Evolutionary conservation across 1,284 basidiomycete genomes (phyloP).

Genomic region (Mycosarcoma maydis): DNA sequence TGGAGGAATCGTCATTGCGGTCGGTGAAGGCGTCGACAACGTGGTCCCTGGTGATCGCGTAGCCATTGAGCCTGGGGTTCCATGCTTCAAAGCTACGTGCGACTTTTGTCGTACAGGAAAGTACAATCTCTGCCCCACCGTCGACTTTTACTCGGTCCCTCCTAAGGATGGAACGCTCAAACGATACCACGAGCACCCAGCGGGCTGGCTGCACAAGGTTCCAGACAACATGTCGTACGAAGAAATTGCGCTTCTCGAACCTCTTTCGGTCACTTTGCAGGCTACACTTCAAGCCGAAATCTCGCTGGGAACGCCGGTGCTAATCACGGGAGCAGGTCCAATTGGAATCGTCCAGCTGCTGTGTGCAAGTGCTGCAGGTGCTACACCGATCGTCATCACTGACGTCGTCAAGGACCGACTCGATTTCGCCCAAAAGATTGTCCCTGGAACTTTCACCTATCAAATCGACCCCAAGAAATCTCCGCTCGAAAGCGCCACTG

Average conservation of each 20-base stretch:
- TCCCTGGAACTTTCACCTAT: conserved; percentile 69
- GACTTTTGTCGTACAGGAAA: conserved; percentile 70
- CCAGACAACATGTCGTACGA: conserved; percentile 68
- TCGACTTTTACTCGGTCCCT: conserved; percentile 66
- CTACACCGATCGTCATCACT: conserved; percentile 71
- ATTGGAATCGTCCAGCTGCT: conserved; percentile 71
- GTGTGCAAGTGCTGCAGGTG: conserved; percentile 71
- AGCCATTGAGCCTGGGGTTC: conserved; percentile 67
- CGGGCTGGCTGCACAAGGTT: conserved; percentile 71
- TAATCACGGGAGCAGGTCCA: conserved; percentile 67
- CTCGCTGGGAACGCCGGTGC: conserved; percentile 67
- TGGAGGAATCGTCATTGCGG: conserved; percentile 60
- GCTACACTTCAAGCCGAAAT: conserved; percentile 71
- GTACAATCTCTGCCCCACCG: conserved; percentile 70
- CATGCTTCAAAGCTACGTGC: conserved; percentile 70
- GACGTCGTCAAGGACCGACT: conserved; percentile 70
- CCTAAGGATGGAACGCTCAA: conserved; percentile 64
- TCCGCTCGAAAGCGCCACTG: conserved; percentile 42
- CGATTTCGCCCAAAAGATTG: conserved; percentile 70
- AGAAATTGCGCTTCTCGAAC: conserved; percentile 71
- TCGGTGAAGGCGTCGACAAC: conserved; percentile 60
- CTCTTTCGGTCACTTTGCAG: conserved; percentile 71
- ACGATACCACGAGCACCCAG: conserved; percentile 70
- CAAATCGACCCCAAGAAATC: conserved; percentile 36
- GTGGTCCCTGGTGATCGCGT: conserved; percentile 59